Evolutionary conservation across 2,329 filamentous ascomycete genomes (phyloP), one percentile per base, ranked within the genome.

Genomic region (Dothidotthia symphoricarpi): DNA sequence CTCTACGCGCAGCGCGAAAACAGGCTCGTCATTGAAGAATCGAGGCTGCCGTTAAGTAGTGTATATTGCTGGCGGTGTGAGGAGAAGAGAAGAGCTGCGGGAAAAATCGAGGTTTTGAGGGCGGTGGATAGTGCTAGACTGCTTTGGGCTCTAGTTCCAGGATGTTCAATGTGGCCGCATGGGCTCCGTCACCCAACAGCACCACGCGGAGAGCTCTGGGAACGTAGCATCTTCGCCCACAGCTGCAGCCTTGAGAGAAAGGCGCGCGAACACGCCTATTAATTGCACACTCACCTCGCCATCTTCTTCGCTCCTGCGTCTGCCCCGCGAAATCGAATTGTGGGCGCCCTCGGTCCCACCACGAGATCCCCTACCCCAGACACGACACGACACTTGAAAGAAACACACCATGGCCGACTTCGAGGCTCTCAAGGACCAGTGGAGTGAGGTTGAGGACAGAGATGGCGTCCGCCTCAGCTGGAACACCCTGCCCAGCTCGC

Each of bases 401-500:
- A 36, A 34, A 22, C 32, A 47, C 61, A 74, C 48, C 47, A 95
- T 95, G 89, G 90, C 57, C 32, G 59, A 95, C 68, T 95, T 88
- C 76, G 90, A 96, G 69, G 79, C 83, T 55, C 74, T 95, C 55
- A 96, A 96, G 74, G 90, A 96, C 71, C 86, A 91, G 74, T 96
- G 90, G 90, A 88, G 85, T 62, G 89, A 96, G 68, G 84, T 95
- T 42, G 93, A 98, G 75, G 93, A 98, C 64, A 83, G 88, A 56
- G 93, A 98, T 81, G 93, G 93, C 45, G 82, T 97, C 62, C 84
- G 93, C 49, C 78, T 98, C 53, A 96, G 91, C 72, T 98, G 93
- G 93, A 98, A 98, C 68, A 94, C 94, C 45, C 95, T 98, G 63
- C 93, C 93, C 33, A 96, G 90, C 75, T 91, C 91, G 63, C 88